Conservation (phyloP, 768 basidiomycete genomes). For the Auriscalpium microsporum region DNA sequence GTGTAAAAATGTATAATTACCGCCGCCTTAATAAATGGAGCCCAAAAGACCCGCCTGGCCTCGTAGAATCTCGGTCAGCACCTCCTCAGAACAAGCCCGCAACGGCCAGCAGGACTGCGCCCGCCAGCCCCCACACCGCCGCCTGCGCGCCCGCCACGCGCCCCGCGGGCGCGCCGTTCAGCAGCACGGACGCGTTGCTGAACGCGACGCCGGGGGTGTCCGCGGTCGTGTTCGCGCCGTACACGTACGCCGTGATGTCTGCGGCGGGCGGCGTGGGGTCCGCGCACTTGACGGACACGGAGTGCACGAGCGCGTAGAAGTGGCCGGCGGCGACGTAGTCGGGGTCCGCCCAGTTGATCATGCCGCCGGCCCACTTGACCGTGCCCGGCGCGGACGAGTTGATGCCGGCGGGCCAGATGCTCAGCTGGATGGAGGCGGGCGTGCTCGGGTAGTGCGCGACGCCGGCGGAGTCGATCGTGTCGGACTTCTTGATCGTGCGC, state of each 20-base stretch:
- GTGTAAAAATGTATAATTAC: no score
- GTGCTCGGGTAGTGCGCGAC: conserved; percentile 64
- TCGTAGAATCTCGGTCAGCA: no score
- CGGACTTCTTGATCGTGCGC: conserved; percentile 55
- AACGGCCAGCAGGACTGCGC: neutral
- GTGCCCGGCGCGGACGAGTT: conserved; percentile 53
- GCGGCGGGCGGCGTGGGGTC: conserved; percentile 36
- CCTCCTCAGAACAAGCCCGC: neutral
- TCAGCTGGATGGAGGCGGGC: conserved; percentile 74
- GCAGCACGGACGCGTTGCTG: conserved; percentile 48
- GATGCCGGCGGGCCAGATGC: conserved; percentile 82
- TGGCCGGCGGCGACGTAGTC: conserved; percentile 71
- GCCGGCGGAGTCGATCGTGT: conserved; percentile 47
- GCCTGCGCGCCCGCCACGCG: neutral
- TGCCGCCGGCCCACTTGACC: conserved; percentile 70
- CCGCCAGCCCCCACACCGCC: neutral
- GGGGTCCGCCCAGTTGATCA: conserved; percentile 75
- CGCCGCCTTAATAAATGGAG: no score
- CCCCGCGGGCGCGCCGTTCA: conserved; percentile 35
- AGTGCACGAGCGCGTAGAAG: conserved; percentile 58
- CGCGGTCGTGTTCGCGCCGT: conserved; percentile 44
- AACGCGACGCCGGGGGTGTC: conserved; percentile 46
- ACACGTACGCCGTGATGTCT: conserved; percentile 56
- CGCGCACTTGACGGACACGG: conserved; percentile 55
- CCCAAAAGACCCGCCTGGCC: no score